These are phyloP conservation scores for Sporothrix phasma DNA, from an alignment of 2,329 filamentous ascomycete genomes.

Conservation along the genomic window DNA sequence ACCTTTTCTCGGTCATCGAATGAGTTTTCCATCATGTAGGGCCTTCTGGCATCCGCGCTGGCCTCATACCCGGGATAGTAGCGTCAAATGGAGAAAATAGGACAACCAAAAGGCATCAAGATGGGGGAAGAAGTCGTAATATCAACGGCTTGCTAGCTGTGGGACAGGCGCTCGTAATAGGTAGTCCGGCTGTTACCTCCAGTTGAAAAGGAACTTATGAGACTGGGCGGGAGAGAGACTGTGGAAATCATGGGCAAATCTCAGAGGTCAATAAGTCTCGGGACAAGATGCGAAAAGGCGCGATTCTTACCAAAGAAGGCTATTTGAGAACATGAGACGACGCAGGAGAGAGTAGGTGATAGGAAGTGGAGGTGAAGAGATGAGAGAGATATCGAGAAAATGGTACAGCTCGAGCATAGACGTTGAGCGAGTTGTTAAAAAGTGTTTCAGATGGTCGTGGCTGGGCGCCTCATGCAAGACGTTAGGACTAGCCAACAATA, in stretches of 20 bases:
- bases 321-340: not conserved
- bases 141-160: not conserved
- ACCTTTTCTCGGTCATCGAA: conserved; percentile 47
- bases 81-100: conserved; percentile 22
- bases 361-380: too few relatives aligned
- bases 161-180: not conserved
- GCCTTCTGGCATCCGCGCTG: conserved; percentile 12
- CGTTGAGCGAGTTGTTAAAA: not conserved
- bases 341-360: too few relatives aligned
- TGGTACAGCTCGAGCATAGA: not conserved
- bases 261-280: not conserved
- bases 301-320: not conserved
- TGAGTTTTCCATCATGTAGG: conserved; percentile 26
- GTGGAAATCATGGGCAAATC: not conserved
- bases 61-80: conserved; percentile 20
- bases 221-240: too few relatives aligned
- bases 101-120: conserved; percentile 28
- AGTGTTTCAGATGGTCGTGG: not conserved
- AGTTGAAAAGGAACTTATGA: too few relatives aligned
- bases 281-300: not conserved
- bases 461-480: not conserved
- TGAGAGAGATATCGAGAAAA: not conserved
- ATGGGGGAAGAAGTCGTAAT: conserved; percentile 9
- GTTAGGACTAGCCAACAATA: not conserved
- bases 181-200: too few relatives aligned